Base-by-base conservation (phyloP, 129 eudicot genomes). In the Artemisia argyi region DNA sequence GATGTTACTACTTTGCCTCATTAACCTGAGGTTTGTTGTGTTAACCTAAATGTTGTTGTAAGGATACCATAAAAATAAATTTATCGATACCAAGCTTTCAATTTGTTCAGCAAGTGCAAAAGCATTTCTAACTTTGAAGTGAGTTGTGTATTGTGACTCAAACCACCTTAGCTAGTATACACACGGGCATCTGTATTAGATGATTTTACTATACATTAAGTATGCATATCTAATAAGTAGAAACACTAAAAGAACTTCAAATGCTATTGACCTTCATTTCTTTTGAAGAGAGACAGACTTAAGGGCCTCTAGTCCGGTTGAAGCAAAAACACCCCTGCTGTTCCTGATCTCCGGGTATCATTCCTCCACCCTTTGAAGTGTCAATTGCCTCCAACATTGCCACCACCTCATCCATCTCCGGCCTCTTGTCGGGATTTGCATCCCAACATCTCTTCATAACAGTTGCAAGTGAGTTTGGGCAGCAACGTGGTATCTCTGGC, bases 361-460 rank as follows among this genome's bases (percentile, higher is more conserved):
- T 91, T 19, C 97, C 97, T 12, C 97, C 96, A 7, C 97, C 96
- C 68, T 82, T 91, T 8, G 97, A 84, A 35, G 97, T 91, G 66
- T 91, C 93, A 16, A 86, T 91, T 15, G 96, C 92, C 80, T 91
- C 97, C 84, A 88, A 71, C 93, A 88, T 76, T 24, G 87, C 65
- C 9, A 91, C 92, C 28, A 81, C 96, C 72, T 88, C 97, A 10
- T 91, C 90, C 97, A 91, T 91, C 76, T 91, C 97, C 0, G 96
- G 97, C 69, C 97, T 79, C 85, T 61, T 91, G 82, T 91, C 96
- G 0, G 96, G 87, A 73, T 88, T 91, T 3, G 90, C 88, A 69
- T 91, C 97, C 97, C 97, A 91, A 72, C 97, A 88, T 56, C 96
- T 80, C 82, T 86, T 91, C 96, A 91, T 91, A 42, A 88, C 92